phyloP scores from a whole-genome alignment of 768 basidiomycete species.

The Hysterangium stoloniferum region DNA sequence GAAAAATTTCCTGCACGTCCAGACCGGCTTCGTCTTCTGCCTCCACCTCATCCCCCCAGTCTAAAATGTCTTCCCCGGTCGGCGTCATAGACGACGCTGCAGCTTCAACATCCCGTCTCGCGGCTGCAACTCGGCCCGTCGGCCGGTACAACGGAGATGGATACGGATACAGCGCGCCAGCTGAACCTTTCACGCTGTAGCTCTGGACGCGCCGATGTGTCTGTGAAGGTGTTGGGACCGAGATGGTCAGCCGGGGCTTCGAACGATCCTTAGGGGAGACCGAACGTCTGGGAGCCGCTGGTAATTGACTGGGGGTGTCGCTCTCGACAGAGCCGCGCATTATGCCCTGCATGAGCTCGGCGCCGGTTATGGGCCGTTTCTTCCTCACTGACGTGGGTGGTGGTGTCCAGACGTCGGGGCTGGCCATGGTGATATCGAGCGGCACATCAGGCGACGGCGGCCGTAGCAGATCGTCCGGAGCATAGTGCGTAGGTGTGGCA shows the following conservation, averaged over 20 bases:
- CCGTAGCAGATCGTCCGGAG: not conserved
- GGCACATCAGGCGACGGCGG: conserved; percentile 3
- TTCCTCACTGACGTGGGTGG: not conserved
- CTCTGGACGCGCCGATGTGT: not conserved
- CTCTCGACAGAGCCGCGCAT: not conserved
- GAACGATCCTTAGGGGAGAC: not conserved
- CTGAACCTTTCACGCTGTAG: not conserved
- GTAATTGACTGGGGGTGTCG: not conserved
- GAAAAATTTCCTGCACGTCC: conserved; percentile 1
- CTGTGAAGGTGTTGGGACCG: not conserved
- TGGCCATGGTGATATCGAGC: conserved; percentile 2
- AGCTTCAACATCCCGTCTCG: no score
- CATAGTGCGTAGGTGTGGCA: not conserved
- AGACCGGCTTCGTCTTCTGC: not conserved
- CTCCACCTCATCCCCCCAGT: conserved; percentile 1
- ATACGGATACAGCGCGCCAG: not conserved
- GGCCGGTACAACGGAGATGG: not conserved
- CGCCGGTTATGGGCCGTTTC: not conserved
- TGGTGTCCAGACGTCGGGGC: not conserved
- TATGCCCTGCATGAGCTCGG: conserved; percentile 7
- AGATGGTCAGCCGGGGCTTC: conserved; percentile 7
- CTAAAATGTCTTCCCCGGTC: not conserved
- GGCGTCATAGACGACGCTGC: no score
- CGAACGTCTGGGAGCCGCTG: not conserved
- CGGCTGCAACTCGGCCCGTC: not conserved